Conservation (phyloP, 176 grass and related monocot species). For the Elymus sibiricus region DNA sequence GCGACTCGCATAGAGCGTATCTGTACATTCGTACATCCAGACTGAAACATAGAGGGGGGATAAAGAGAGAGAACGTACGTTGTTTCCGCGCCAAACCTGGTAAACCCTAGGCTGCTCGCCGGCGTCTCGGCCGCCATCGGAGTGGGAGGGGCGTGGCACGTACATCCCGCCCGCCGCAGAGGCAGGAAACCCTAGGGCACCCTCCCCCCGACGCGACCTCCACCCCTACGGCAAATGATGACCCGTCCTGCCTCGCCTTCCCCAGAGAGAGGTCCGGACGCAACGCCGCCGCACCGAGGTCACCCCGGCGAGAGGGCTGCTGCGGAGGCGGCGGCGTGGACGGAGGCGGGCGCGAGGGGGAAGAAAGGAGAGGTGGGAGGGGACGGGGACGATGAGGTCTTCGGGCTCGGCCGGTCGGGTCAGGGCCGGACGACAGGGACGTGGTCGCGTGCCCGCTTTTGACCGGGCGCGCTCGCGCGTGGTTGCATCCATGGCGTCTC, state of each 20-base stretch:
- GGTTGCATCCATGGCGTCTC: not conserved
- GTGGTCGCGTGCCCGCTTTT: conserved; percentile 18
- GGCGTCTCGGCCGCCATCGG: not conserved
- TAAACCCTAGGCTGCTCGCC: conserved; percentile 81
- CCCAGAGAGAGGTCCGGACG: not conserved
- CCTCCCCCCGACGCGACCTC: conserved; percentile 4
- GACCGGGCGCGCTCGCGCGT: not conserved
- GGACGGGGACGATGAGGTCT: not conserved
- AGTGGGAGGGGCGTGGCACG: conserved; percentile 36
- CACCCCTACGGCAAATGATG: conserved; percentile 6
- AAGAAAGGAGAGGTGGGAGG: not conserved
- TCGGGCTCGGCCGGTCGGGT: conserved; percentile 27
- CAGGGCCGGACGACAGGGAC: conserved; percentile 8
- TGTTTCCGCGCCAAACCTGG: conserved; percentile 90
- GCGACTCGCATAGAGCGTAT: not conserved
- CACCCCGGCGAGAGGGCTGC: conserved; percentile 10
- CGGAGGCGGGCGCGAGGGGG: not conserved
- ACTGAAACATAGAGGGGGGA: not conserved
- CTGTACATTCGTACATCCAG: not conserved
- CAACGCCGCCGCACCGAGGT: not conserved
- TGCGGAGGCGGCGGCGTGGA: conserved; percentile 7
- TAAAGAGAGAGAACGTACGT: conserved; percentile 51
- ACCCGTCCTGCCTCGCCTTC: not conserved
- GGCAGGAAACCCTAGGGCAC: conserved; percentile 8
- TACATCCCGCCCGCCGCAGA: conserved; percentile 53